Conservation (phyloP, 2,329 filamentous ascomycete species). For the Fusarium sp. region DNA sequence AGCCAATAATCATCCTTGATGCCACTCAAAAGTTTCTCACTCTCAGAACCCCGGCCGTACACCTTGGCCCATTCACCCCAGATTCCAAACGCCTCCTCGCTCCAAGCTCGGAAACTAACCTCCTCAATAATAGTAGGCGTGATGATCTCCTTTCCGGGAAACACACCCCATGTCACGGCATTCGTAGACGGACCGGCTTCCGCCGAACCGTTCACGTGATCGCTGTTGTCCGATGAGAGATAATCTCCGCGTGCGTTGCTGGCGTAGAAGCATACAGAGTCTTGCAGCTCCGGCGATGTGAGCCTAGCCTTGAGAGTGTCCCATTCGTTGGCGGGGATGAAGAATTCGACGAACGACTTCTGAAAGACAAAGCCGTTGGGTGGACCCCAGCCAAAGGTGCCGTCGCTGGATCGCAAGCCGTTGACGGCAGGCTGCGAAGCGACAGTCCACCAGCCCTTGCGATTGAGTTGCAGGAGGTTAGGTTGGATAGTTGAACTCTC, state of each 20-base stretch:
- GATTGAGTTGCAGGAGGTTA: constrained; percentile 79
- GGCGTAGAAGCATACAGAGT: constrained; percentile 87
- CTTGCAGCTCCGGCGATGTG: constrained; percentile 64
- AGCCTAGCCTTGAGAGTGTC: constrained; percentile 71
- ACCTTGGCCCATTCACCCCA: constrained; percentile 94
- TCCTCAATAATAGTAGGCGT: constrained; percentile 97
- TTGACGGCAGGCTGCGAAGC: constrained; percentile 96
- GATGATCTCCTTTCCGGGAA: constrained; percentile 94
- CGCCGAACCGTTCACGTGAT: constrained; percentile 43
- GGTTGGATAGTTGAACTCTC: constrained; percentile 85
- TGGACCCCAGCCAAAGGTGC: constrained; percentile 93
- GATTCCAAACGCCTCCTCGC: constrained; percentile 94
- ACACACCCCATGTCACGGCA: constrained; percentile 96
- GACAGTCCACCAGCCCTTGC: constrained; percentile 92
- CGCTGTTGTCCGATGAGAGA: constrained; percentile 70
- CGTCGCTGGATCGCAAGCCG: constrained; percentile 78
- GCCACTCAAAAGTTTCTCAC: constrained; percentile 74
- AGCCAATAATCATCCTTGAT: constrained; percentile 81
- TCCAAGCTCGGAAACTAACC: constrained; percentile 92
- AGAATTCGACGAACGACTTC: constrained; percentile 98
- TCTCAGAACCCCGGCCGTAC: constrained; percentile 79
- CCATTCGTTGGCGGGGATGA: constrained; percentile 82
- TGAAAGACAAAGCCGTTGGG: constrained; percentile 95
- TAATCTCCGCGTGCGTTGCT: constrained; percentile 83
- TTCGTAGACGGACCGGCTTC: constrained; percentile 72